Conservation (phyloP, 441 rosid genomes). For the Daphne laureola region DNA sequence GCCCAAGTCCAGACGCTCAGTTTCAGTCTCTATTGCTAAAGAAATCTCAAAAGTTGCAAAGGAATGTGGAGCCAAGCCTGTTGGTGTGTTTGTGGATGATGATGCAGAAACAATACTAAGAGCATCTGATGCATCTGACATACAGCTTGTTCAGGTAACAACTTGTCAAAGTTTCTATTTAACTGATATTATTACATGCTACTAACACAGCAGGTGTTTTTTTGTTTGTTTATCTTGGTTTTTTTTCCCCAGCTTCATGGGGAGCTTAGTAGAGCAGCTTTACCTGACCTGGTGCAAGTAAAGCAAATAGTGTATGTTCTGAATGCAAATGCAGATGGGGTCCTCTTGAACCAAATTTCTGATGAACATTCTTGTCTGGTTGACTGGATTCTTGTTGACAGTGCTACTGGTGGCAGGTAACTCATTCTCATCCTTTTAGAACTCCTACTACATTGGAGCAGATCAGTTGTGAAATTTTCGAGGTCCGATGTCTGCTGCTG, state of each 20-base stretch:
- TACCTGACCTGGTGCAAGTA: conserved; percentile 34
- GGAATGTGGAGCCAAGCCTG: conserved; percentile 65
- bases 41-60: conserved; percentile 81
- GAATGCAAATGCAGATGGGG: conserved; percentile 57
- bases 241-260: conserved; percentile 64
- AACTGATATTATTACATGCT: background rate
- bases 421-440: background rate
- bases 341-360: conserved; percentile 56
- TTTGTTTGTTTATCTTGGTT: conserved; percentile 1
- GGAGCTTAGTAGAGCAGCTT: conserved; percentile 50
- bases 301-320: conserved; percentile 62
- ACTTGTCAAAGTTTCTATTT: background rate
- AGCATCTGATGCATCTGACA: conserved; percentile 58
- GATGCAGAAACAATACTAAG: conserved; percentile 51
- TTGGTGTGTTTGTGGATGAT: conserved; percentile 90
- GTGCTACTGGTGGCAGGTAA: conserved; percentile 84
- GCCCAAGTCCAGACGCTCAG: conserved; percentile 75
- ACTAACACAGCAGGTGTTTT: background rate
- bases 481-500: too few relatives aligned
- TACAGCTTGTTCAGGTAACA: conserved; percentile 71
- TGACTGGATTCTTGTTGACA: conserved; percentile 85
- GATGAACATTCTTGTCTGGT: conserved; percentile 51
- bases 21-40: conserved; percentile 63
- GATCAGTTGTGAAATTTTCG: too few relatives aligned
- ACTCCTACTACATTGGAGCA: too few relatives aligned